Base-by-base conservation (phyloP, 345 rosid genomes). In the Gossypium anomalum region DNA sequence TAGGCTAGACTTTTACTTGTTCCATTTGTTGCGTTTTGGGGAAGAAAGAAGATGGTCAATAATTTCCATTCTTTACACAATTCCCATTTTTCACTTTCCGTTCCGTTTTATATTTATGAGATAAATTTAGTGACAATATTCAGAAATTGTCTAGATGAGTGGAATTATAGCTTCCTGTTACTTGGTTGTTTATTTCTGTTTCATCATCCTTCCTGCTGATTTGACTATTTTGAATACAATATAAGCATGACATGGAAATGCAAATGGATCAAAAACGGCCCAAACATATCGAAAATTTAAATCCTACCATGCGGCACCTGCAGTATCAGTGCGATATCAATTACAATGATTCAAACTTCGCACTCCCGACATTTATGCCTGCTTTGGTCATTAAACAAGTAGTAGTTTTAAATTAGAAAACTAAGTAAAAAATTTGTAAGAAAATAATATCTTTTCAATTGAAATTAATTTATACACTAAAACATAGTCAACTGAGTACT, bases 1-100 rank as follows among this genome's bases (percentile, higher is more conserved):
- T 43, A 43, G 49, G 38, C 43, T 25, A 49, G 22, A 16, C 62
- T 53, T 70, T 7, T 29, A 12, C 19, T 53, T 71, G 59, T 71
- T 34, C 62, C 49, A 34, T 53, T 60, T 67, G 49, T 43, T 53
- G 57, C 60, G 23, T 41, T 71, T 12, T 61, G 51, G 66, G 78
- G 70, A 45, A 48, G 66, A 68, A 51, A 22, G 44, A 73, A 14
- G 34, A 67, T 16, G 70, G 23, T 34, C 17, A 4, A 45, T 29
- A 12, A 17, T 70, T 17, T 53, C 25, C 9, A 4, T 70, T 53
- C 16, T 16, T 23, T 49, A 7, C n/a, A 47, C 9, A 17, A 53
- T 22, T 53, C 25, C 53, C 23, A 9, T 16, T 52, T 16, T 29
- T 23, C 57, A 15, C 41, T 67, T 68, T 68, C 22, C 49, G 43